A percentile compares a stretch with the other conserved stretches of the same genome.
phyloP scores from a whole-genome alignment of 441 rosid species.

The Erodium chrysanthum region DNA sequence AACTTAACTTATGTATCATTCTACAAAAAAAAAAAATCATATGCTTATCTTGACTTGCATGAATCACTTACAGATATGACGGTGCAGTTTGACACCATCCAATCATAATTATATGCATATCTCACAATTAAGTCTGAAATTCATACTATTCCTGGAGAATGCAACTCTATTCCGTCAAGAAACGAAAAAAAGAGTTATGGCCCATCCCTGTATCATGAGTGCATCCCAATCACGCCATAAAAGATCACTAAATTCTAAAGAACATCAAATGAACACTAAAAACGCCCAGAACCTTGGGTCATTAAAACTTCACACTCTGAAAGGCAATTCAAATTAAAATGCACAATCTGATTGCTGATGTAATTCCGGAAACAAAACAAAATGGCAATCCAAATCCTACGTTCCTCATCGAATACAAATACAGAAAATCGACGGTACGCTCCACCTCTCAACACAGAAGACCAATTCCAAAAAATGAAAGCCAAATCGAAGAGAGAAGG shows the following conservation, averaged over 20 bases:
- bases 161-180: neutral
- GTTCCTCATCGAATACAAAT: neutral
- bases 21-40: neutral
- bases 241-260: neutral
- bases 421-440: too few species aligned
- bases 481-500: constrained; percentile 1
- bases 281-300: neutral
- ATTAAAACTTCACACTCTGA: neutral
- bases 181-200: too few species aligned
- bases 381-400: neutral
- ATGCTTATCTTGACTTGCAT: neutral
- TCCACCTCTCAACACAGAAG: neutral
- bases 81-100: too few species aligned
- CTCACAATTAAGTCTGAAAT: neutral
- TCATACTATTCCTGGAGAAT: neutral
- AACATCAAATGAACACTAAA: neutral
- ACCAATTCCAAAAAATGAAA: constrained; percentile 7
- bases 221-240: neutral
- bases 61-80: neutral
- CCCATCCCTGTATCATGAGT: neutral
- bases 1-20: neutral
- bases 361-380: neutral
- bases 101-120: neutral
- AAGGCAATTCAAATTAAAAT: neutral
- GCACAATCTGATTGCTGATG: neutral